These are phyloP conservation scores for Tremella fuciformis DNA, from an alignment of 768 basidiomycete genomes.

Conservation along the genomic window DNA sequence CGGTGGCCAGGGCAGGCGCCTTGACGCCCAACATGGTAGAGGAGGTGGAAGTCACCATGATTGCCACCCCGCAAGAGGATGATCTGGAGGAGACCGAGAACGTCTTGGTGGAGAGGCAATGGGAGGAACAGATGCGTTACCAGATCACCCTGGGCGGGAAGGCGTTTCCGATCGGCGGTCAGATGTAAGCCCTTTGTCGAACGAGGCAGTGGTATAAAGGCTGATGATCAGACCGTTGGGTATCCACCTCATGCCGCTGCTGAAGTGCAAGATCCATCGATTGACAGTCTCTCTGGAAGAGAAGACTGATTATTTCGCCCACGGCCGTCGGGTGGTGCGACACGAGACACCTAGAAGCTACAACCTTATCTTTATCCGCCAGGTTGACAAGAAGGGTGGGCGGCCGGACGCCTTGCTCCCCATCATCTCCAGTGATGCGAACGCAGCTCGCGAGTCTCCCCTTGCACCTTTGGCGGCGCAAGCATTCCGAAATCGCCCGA, in stretches of 20 bases:
- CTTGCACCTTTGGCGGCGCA: conserved; percentile 57
- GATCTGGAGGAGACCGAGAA: conserved; percentile 76
- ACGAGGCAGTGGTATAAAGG: not conserved
- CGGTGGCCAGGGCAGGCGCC: conserved; percentile 76
- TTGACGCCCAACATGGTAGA: conserved; percentile 71
- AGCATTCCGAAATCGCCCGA: conserved; percentile 39
- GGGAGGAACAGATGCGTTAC: conserved; percentile 79
- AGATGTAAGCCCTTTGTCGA: conserved; percentile 54
- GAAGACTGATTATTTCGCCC: conserved; percentile 74
- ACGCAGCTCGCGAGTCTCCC: conserved; percentile 65
- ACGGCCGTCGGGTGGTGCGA: conserved; percentile 65
- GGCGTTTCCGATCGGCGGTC: conserved; percentile 77
- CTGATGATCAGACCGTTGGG: conserved; percentile 59
- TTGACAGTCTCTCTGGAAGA: conserved; percentile 76
- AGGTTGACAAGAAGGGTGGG: conserved; percentile 56
- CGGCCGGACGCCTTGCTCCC: conserved; percentile 65
- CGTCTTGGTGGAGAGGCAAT: conserved; percentile 79
- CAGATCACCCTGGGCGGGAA: conserved; percentile 69
- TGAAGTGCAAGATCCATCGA: conserved; percentile 76
- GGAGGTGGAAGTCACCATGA: conserved; percentile 67
- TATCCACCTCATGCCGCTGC: conserved; percentile 75
- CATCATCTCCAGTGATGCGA: conserved; percentile 65
- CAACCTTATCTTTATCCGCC: conserved; percentile 63
- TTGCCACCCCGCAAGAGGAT: conserved; percentile 74
- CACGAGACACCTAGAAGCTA: conserved; percentile 65